Conservation (phyloP, 495 filamentous ascomycete genomes). For the Astrothelium macrocarpum region DNA sequence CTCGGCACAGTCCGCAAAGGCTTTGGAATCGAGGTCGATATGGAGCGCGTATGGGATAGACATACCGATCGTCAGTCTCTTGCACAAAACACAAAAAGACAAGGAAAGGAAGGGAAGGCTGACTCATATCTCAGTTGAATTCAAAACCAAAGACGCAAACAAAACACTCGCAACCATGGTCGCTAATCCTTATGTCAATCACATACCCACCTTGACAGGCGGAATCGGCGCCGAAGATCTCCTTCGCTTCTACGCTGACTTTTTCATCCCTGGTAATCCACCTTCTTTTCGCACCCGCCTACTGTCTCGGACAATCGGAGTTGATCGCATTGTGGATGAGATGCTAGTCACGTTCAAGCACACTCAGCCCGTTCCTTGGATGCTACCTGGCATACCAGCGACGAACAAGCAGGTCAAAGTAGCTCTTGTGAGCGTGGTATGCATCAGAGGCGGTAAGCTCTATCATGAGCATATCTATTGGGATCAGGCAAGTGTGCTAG, state of each 20-base stretch:
- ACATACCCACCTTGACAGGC: conserved; percentile 53
- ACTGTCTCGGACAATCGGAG: conserved; percentile 56
- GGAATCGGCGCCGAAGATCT: conserved; percentile 60
- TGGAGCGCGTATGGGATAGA: conserved; percentile 51
- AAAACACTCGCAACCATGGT: conserved; percentile 28
- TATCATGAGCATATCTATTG: conserved; percentile 80
- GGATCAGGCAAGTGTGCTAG: conserved; percentile 75
- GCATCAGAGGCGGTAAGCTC: conserved; percentile 60
- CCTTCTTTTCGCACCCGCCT: conserved; percentile 58
- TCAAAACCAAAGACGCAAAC: conserved; percentile 19
- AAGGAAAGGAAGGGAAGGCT: conserved; percentile 18
- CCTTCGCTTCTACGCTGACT: conserved; percentile 61
- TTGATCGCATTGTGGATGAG: conserved; percentile 54
- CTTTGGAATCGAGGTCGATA: conserved; percentile 49
- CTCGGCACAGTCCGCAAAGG: conserved; percentile 39
- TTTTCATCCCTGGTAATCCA: conserved; percentile 65
- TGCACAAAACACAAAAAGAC: not conserved
- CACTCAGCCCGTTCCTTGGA: conserved; percentile 63
- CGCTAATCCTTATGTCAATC: conserved; percentile 42
- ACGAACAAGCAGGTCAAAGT: conserved; percentile 60
- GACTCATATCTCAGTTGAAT: conserved; percentile 36
- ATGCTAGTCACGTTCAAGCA: conserved; percentile 58
- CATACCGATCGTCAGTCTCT: conserved; percentile 44
- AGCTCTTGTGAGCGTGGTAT: conserved; percentile 65
- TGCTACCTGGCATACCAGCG: conserved; percentile 66